Evolutionary conservation across 208 protist genomes (phyloP), one percentile per base, ranked within the genome.

Genomic region (Trypanosoma theileri): DNA sequence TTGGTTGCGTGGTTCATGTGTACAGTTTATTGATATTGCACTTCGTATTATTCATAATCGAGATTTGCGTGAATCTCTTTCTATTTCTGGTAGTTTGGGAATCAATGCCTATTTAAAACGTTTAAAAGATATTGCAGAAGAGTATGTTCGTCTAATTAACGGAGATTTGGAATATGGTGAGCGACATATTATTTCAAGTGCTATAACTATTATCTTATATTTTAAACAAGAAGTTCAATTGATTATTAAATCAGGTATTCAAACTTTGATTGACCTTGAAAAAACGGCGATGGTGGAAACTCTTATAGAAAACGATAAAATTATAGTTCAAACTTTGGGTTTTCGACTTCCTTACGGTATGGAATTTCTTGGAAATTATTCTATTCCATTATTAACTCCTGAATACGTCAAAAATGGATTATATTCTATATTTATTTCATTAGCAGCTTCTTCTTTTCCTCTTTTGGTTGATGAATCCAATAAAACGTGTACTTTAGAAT

Each of bases 361-460:
- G 48, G 91, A 96, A 66, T 93, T 94, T 72, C 54, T 88, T n/a
- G 91, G 91, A 22, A 83, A 89, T 66, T 70, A 81, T 46, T 64
- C 40, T 21, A 17, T 80, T 24, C 74, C 82, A 16, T 57, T 91
- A 41, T 75, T 93, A 65, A 70, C 73, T 46, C 61, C 73, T n/a
- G 60, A 71, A 42, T 73, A 70, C 46, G 51, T 83, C 24, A 73
- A 76, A 65, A 76, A 68, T 12, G 56, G 52, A 51, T 59, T 83
- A 21, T 75, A 57, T 31, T 57, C 54, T 41, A 17, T 70, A 46
- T 62, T 76, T 56, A 3, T 76, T 6, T 70, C 71, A 11, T 70
- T 76, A 55, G 44, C 53, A 24, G 71, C 63, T 10, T 57, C 57
- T 31, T 71, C 54, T 26, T 66, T 69, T 44, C 71, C 71, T 21